Percentiles rank a stretch among this genome's conserved stretches.
These are phyloP conservation scores for Pittosporum tobira DNA, from an alignment of 129 eudicot genomes.

Conservation along the genomic window DNA sequence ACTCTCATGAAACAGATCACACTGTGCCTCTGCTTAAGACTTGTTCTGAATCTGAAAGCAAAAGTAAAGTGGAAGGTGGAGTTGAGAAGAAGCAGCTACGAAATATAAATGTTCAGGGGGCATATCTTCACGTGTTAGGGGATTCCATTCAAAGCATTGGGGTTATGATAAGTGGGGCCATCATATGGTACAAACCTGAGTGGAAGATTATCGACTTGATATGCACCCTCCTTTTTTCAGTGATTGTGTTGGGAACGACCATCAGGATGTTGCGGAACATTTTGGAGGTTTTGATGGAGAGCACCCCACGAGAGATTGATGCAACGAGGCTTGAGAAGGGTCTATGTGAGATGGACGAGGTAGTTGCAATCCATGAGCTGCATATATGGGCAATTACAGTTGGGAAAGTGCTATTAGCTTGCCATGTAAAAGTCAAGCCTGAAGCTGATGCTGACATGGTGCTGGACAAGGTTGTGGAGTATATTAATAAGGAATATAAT, in stretches of 20 bases:
- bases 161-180: slow-evolving; percentile 60
- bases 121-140: slow-evolving; percentile 57
- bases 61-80: slow-evolving; percentile 15
- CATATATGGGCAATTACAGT: slow-evolving; percentile 69
- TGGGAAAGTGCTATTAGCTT: slow-evolving; percentile 47
- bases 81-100: slow-evolving; percentile 22
- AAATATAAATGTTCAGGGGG: slow-evolving; percentile 53
- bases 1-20: slow-evolving; percentile 19
- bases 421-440: slow-evolving; percentile 49
- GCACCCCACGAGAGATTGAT: slow-evolving; percentile 61
- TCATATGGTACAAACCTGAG: slow-evolving; percentile 53
- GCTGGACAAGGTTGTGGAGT: slow-evolving; percentile 50
- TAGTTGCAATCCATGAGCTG: slow-evolving; percentile 52
- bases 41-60: slow-evolving; percentile 12
- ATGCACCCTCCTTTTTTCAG: slow-evolving; percentile 52
- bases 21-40: slow-evolving; percentile 28
- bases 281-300: slow-evolving; percentile 60
- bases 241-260: slow-evolving; percentile 50
- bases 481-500: slow-evolving; percentile 47
- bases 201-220: slow-evolving; percentile 51
- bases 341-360: slow-evolving; percentile 48
- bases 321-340: slow-evolving; percentile 53
- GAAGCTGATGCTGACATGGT: slow-evolving; percentile 63
- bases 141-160: slow-evolving; percentile 56
- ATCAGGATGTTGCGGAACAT: slow-evolving; percentile 51